Percentiles rank a stretch among this genome's conserved stretches.
Conservation (phyloP, 1,139 yeast species). For the Eremothecium cymbalariae region DNA sequence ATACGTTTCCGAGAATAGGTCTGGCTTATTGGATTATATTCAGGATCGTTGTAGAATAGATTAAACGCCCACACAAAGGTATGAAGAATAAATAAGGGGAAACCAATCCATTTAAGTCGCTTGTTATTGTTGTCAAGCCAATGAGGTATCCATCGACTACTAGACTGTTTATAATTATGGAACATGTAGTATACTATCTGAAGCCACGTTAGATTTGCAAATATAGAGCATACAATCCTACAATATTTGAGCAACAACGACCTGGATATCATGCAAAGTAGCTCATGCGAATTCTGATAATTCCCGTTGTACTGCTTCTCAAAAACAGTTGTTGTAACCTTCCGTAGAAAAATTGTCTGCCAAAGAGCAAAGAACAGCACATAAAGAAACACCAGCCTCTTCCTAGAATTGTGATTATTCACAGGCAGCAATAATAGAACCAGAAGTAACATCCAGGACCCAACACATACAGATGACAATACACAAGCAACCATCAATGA, state of each 20-base stretch:
- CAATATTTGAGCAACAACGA: slow-evolving; percentile 11
- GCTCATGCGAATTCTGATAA: slow-evolving; percentile 19
- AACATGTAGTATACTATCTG: slow-evolving; percentile 24
- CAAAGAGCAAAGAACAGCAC: slow-evolving; percentile 20
- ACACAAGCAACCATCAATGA: slow-evolving; percentile 20
- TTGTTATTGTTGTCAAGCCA: slow-evolving; percentile 16
- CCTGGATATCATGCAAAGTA: slow-evolving; percentile 12
- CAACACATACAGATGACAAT: slow-evolving; percentile 21
- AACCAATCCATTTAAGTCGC: slow-evolving; percentile 13
- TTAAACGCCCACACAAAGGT: slow-evolving; percentile 12
- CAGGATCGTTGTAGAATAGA: slow-evolving; percentile 11
- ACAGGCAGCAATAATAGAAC: slow-evolving; percentile 22
- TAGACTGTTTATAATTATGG: slow-evolving; percentile 13
- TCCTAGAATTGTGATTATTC: slow-evolving; percentile 19
- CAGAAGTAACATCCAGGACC: slow-evolving; percentile 28
- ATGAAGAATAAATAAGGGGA: slow-evolving; percentile 11
- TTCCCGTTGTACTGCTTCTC: slow-evolving; percentile 18
- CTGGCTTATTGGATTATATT: not conserved
- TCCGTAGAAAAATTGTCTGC: slow-evolving; percentile 17
- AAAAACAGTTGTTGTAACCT: slow-evolving; percentile 15
- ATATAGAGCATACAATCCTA: slow-evolving; percentile 8
- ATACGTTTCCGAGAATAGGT: not conserved
- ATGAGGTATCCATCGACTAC: slow-evolving; percentile 17
- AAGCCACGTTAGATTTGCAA: slow-evolving; percentile 22
- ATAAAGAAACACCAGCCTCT: slow-evolving; percentile 19